These are phyloP conservation scores for Beauveria scarabaeidicola DNA, from an alignment of 2,329 filamentous ascomycete species.

Conservation along the genomic window DNA sequence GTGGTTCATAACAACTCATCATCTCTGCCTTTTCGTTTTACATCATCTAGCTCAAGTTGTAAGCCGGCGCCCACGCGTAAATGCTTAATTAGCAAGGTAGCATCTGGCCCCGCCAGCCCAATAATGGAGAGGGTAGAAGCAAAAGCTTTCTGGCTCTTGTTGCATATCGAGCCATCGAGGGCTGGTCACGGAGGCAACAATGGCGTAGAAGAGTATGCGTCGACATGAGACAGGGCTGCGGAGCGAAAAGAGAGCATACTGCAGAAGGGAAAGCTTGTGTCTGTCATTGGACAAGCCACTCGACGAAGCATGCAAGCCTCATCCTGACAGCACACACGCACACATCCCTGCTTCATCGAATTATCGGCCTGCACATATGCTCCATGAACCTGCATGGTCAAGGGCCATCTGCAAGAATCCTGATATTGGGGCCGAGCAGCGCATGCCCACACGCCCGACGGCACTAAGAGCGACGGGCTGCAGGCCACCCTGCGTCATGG, in stretches of 20 bases:
- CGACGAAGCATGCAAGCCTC: background rate
- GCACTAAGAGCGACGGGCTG: background rate
- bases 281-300: background rate
- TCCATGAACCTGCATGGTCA: slow-evolving; percentile 11
- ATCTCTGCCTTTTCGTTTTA: background rate
- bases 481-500: slow-evolving; percentile 7
- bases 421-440: background rate
- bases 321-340: background rate
- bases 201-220: background rate
- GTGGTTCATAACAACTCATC: background rate
- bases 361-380: slow-evolving; percentile 5
- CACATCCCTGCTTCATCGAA: slow-evolving; percentile 6
- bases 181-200: background rate
- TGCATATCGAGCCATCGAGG: background rate
- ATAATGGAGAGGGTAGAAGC: background rate
- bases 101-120: background rate
- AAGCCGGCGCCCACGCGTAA: no score
- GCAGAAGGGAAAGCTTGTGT: slow-evolving; percentile 3
- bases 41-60: no score
- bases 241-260: background rate
- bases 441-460: background rate
- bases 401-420: background rate
- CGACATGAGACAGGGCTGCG: slow-evolving; percentile 1
- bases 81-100: background rate
- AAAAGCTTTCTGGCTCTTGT: background rate